Conservation (phyloP, 371 early-diverging fungal genomes). For the Zychaea mexicana region DNA sequence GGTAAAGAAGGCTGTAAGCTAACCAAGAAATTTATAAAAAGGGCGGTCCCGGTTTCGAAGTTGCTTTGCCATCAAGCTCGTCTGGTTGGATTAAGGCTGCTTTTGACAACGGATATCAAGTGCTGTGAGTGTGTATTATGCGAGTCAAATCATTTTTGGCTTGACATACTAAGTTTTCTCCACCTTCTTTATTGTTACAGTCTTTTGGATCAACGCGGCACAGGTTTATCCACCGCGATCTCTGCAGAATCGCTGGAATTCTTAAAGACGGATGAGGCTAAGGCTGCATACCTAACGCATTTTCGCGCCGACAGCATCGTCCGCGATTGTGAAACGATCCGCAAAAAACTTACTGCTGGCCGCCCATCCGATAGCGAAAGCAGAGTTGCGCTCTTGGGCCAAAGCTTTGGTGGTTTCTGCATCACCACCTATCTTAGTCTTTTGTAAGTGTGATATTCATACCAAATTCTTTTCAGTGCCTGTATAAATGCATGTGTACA, state of each 20-base stretch:
- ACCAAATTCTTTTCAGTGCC: background rate
- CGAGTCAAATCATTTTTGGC: background rate
- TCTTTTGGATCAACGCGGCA: constrained; percentile 75
- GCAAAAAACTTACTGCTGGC: constrained; percentile 51
- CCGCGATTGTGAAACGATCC: constrained; percentile 69
- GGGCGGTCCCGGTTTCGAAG: constrained; percentile 70
- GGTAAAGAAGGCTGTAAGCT: too few relatives aligned
- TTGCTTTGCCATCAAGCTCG: constrained; percentile 44
- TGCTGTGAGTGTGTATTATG: constrained; percentile 35
- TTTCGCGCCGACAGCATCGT: constrained; percentile 80
- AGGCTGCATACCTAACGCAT: constrained; percentile 63
- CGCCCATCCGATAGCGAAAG: constrained; percentile 24
- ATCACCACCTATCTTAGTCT: constrained; percentile 72
- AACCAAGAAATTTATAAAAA: constrained; percentile 6
- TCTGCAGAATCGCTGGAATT: constrained; percentile 54
- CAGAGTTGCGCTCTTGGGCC: constrained; percentile 59
- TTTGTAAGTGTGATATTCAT: constrained; percentile 48
- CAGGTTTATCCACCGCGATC: constrained; percentile 68
- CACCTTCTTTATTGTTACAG: background rate
- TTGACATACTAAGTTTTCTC: too few relatives aligned
- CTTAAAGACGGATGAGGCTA: constrained; percentile 51
- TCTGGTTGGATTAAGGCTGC: constrained; percentile 71
- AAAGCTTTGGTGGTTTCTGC: constrained; percentile 79
- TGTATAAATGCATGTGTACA: background rate
- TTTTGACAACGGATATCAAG: constrained; percentile 64